A percentile compares a stretch with the other conserved stretches of the same genome.
These are phyloP conservation scores for Davidsoniella neocaledoniae DNA, from an alignment of 2,329 filamentous ascomycete species.

Conservation along the genomic window DNA sequence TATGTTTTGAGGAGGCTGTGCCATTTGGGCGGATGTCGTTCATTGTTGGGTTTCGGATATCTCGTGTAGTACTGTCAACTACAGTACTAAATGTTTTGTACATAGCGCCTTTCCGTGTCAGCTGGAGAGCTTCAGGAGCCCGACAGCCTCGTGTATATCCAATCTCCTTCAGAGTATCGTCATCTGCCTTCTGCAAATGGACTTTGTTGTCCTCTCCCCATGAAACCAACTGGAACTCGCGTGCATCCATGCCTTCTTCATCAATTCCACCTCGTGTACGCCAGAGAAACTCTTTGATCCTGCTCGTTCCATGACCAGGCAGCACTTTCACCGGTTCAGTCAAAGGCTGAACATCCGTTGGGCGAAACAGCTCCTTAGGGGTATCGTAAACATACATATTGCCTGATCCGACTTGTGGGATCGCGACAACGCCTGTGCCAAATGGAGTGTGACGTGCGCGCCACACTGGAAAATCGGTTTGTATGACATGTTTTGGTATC, in stretches of 20 bases:
- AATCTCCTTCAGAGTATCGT: conserved; percentile 46
- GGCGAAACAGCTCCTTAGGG: conserved; percentile 22
- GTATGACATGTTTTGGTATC: conserved; percentile 57
- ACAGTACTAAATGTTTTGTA: conserved; percentile 76
- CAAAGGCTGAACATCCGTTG: conserved; percentile 15
- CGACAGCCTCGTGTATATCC: conserved; percentile 55
- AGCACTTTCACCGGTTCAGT: conserved; percentile 41
- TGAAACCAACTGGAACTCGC: conserved; percentile 84
- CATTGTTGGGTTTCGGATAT: conserved; percentile 44
- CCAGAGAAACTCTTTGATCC: conserved; percentile 89
- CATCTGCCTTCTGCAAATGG: conserved; percentile 57
- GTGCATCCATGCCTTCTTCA: conserved; percentile 54
- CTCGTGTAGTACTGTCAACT: conserved; percentile 38
- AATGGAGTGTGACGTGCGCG: conserved; percentile 83
- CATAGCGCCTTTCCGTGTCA: conserved; percentile 67
- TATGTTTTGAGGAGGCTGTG: conserved; percentile 21
- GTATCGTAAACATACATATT: conserved; percentile 73
- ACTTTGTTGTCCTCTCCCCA: conserved; percentile 82
- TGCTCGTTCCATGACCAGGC: conserved; percentile 42
- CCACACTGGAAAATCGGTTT: conserved; percentile 77
- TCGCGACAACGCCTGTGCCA: conserved; percentile 67
- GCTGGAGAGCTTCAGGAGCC: conserved; percentile 45
- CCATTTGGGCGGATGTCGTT: conserved; percentile 37
- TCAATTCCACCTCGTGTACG: conserved; percentile 53
- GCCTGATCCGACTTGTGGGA: conserved; percentile 80